Evolutionary conservation across 163 green algal species (phyloP), one percentile per base, ranked within the genome.

Genomic region (Scenedesmus sp.): DNA sequence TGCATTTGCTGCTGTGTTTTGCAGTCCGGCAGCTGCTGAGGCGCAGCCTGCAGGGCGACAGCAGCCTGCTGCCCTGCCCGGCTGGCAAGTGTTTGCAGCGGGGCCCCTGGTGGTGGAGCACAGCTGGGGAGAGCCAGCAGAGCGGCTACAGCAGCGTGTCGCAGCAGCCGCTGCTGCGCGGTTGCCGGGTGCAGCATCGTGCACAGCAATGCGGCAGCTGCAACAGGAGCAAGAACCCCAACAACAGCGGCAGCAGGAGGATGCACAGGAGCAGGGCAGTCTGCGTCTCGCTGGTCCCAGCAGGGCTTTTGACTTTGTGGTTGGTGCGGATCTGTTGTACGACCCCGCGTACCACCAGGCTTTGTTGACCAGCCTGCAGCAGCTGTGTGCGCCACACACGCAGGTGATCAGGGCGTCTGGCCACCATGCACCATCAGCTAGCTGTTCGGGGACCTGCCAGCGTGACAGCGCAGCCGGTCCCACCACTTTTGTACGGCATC

Each of bases 281-380:
- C 7, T 59, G 22, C 15, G 0, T 7, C 12, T 73, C 16, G n/a
- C n/a, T 15, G 0, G 22, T 20, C 40, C 1, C 65, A 83, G 65
- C 61, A 83, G 24, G 16, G 40, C n/a, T 0, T 82, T 53, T 70
- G 88, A 92, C 56, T 33, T 81, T 33, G 59, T 92, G 12, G 49
- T 92, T 30, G 88, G 56, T 46, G 88, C 88, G 15, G 88, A 92
- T 37, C 33, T 89, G 44, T 68, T 92, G 35, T 92, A 92, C 53
- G 88, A 92, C 33, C 81, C 88, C 3, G 35, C 33, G 1, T 35
- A 35, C 16, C 88, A 89, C 44, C 43, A 70, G 22, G 20, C 51
- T 9, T 53, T 92, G 81, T 68, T 92, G 22, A 22, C 20, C 16
- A 89, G 88, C 43, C 20, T 92, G 51, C 15, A 79, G n/a, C 15